phyloP scores from a whole-genome alignment of 2,329 filamentous ascomycete genomes.

The Metarhizium anisopliae region DNA sequence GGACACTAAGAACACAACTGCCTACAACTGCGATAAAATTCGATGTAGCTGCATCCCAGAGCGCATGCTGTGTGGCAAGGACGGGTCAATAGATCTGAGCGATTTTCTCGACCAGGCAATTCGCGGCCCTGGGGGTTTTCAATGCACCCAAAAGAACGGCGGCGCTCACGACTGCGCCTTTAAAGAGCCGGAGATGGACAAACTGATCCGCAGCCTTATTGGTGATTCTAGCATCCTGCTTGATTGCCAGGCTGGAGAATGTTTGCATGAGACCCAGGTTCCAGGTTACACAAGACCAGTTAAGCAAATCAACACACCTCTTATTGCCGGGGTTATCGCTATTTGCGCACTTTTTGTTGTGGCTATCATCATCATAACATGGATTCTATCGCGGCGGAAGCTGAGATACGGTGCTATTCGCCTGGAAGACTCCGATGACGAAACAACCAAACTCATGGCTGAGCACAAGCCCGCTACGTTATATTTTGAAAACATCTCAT shows the following conservation, averaged over 20 bases:
- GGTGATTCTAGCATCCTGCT: conserved; percentile 85
- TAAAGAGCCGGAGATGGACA: conserved; percentile 85
- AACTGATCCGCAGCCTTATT: conserved; percentile 79
- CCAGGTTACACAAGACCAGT: conserved; percentile 83
- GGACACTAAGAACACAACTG: conserved; percentile 67
- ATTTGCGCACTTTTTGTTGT: conserved; percentile 79
- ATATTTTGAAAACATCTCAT: conserved; percentile 81
- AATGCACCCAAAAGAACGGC: conserved; percentile 59
- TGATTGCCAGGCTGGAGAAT: conserved; percentile 79
- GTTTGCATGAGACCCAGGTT: conserved; percentile 84
- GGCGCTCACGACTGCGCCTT: conserved; percentile 65
- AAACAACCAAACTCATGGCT: conserved; percentile 74
- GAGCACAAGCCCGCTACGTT: conserved; percentile 88
- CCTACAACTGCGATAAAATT: conserved; percentile 77
- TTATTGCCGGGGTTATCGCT: conserved; percentile 91
- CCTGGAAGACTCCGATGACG: conserved; percentile 84
- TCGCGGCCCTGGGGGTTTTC: conserved; percentile 79
- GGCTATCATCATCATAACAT: conserved; percentile 72
- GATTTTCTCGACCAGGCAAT: conserved; percentile 81
- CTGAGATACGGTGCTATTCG: conserved; percentile 64
- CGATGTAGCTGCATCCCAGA: conserved; percentile 81
- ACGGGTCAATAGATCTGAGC: conserved; percentile 82
- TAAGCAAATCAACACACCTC: conserved; percentile 91
- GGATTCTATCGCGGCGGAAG: conserved; percentile 77
- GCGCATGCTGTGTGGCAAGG: conserved; percentile 88